Percentiles rank a stretch among this genome's conserved stretches.
Conservation (phyloP, 2,329 filamentous ascomycete species). For the Colletotrichum spinosum region DNA sequence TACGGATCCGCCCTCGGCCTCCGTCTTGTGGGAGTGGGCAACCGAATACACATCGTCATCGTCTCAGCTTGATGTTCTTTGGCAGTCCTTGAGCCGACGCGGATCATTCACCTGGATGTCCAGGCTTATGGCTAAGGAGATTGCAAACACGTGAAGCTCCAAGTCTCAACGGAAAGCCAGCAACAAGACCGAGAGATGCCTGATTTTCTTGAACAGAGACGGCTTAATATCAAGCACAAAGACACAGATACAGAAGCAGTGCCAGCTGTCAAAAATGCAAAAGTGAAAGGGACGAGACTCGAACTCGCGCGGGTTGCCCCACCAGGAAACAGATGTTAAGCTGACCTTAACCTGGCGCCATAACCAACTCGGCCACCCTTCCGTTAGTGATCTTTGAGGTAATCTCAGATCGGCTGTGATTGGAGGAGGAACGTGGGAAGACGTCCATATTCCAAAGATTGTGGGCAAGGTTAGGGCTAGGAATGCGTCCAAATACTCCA, state of each 20-base stretch:
- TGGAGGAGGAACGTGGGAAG: neutral
- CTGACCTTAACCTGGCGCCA: conserved; percentile 37
- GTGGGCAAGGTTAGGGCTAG: conserved; percentile 26
- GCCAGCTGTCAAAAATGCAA: neutral
- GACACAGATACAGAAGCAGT: neutral
- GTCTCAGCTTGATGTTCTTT: no score
- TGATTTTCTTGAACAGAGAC: neutral
- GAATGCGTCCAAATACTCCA: no score
- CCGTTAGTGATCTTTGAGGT: conserved; percentile 5
- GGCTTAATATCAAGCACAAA: neutral
- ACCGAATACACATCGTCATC: no score
- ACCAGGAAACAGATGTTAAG: conserved; percentile 38
- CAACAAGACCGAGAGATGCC: no score
- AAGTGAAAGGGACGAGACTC: conserved; percentile 36
- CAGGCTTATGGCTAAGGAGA: no score
- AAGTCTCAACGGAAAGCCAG: no score
- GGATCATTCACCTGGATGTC: no score
- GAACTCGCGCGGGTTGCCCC: conserved; percentile 38
- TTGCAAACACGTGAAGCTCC: no score
- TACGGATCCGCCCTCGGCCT: no score
- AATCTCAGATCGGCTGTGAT: neutral
- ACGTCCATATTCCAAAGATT: neutral
- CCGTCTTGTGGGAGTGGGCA: no score
- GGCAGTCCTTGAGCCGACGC: no score
- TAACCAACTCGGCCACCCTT: conserved; percentile 38